A percentile compares a stretch with the other conserved stretches of the same genome.
Evolutionary conservation across 805 yeast genomes (phyloP).

Genomic region (Zygosaccharomyces bailii): DNA sequence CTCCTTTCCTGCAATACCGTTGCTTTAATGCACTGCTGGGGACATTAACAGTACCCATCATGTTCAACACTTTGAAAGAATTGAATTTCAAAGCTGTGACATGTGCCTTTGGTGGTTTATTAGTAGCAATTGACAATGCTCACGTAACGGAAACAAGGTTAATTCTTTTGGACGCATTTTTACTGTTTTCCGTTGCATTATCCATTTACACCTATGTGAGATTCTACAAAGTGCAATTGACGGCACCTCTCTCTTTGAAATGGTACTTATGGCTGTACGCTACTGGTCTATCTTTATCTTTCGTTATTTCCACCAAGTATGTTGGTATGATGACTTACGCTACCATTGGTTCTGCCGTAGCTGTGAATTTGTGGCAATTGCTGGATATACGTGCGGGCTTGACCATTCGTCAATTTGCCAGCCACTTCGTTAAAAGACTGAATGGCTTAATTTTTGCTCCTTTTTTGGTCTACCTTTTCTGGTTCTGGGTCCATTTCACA

Average conservation of each 20-base stretch:
- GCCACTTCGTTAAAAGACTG: constrained; percentile 75
- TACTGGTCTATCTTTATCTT: constrained; percentile 84
- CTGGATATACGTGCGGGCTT: constrained; percentile 70
- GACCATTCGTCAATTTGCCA: constrained; percentile 49
- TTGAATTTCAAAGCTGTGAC: constrained; percentile 76
- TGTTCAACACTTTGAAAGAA: constrained; percentile 83
- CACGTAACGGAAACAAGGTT: constrained; percentile 88
- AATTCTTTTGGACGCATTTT: constrained; percentile 86
- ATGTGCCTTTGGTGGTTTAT: constrained; percentile 66
- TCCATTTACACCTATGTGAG: constrained; percentile 75
- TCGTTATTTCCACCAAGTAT: constrained; percentile 92
- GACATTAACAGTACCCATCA: constrained; percentile 72
- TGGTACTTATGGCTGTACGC: constrained; percentile 89
- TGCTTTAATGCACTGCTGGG: constrained; percentile 78
- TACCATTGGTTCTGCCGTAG: constrained; percentile 83
- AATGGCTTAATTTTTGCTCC: constrained; percentile 75
- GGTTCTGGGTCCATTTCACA: constrained; percentile 91
- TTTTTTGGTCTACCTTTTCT: constrained; percentile 70
- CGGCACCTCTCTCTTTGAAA: constrained; percentile 54
- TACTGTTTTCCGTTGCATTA: constrained; percentile 76
- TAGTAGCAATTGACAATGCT: constrained; percentile 85
- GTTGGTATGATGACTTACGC: constrained; percentile 92
- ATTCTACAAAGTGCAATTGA: constrained; percentile 66
- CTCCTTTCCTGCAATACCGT: constrained; percentile 84
- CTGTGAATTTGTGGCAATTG: constrained; percentile 82